These are phyloP conservation scores for Colletotrichum gigasporum DNA, from an alignment of 2,329 filamentous ascomycete species.

Conservation along the genomic window DNA sequence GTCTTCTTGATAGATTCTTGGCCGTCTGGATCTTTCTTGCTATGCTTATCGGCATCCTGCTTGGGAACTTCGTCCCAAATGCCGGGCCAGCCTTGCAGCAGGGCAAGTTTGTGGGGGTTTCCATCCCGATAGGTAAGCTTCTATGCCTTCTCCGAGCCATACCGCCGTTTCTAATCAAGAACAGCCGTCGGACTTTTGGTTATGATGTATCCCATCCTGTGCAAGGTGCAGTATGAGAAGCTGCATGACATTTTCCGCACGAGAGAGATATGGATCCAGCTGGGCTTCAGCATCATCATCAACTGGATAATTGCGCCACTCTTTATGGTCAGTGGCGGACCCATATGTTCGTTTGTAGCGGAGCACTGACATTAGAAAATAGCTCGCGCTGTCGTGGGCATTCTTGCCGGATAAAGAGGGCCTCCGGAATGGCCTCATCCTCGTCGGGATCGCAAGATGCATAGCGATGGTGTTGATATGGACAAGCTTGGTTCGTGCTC, in stretches of 20 bases:
- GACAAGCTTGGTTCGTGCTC: slow-evolving; percentile 62
- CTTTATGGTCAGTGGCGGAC: slow-evolving; percentile 71
- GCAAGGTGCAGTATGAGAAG: slow-evolving; percentile 83
- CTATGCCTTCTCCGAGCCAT: neutral
- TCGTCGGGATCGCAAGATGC: slow-evolving; percentile 85
- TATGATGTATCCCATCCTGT: slow-evolving; percentile 96
- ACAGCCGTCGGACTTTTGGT: slow-evolving; percentile 81
- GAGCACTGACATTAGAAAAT: neutral
- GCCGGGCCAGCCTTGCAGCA: slow-evolving; percentile 71
- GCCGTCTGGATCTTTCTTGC: slow-evolving; percentile 81
- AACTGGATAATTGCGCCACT: slow-evolving; percentile 89
- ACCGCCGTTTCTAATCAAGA: neutral
- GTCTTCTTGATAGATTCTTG: slow-evolving; percentile 70
- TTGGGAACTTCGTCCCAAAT: slow-evolving; percentile 78
- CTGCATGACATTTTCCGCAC: slow-evolving; percentile 73
- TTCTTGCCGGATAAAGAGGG: slow-evolving; percentile 68
- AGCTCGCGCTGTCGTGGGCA: slow-evolving; percentile 75
- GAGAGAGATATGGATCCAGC: slow-evolving; percentile 77
- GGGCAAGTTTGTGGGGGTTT: slow-evolving; percentile 77
- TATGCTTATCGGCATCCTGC: slow-evolving; percentile 78
- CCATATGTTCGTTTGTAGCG: too few species aligned
- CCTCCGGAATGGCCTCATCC: slow-evolving; percentile 74
- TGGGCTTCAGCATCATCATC: slow-evolving; percentile 78
- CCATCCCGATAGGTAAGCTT: slow-evolving; percentile 69
- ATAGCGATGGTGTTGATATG: slow-evolving; percentile 87